Evolutionary conservation across 352 stramenopile species (phyloP), one percentile per base, ranked within the genome.

Genomic region (Elongisporangium senticosum): DNA sequence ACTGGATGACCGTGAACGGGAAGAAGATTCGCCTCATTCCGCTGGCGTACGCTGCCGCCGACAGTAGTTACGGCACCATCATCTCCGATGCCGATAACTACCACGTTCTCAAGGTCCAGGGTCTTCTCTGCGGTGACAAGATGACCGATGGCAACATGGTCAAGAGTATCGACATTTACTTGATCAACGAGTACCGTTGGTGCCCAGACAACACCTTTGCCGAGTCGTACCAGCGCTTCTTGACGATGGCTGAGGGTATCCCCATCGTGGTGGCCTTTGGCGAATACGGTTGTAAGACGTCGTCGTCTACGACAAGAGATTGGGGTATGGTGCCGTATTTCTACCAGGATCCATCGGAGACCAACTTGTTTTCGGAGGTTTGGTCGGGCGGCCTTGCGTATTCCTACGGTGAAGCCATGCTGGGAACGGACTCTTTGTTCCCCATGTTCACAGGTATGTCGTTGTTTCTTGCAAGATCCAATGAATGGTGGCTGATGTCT

Each of bases 151-250:
- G 86, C 15, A 68, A 89, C 65, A 93, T 90, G 82, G 15, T 72
- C 49, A 76, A 87, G 61, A 92, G 80, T 68, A 93, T 95, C 49
- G 86, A 95, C 62, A 93, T 95, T 24, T 94, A 91, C 61, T 59
- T 95, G 28, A 90, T 95, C 62, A 95, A 95, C 65, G 84, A 93
- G 63, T 95, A 95, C 63, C 86, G 86, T 63, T 95, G 83, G 82
- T 95, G 86, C 54, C 69, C 77, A 7, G 72, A 74, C 33, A 87
- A 72, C 40, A 86, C 75, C 11, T 95, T 89, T 37, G 71, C 69
- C 0, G 70, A 87, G 55, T 79, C 83, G 2, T 95, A 92, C 68
- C 67, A 86, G 55, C 79, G 71, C 15, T 86, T 92, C 54, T 78
- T 91, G 33, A 65, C 78, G 24, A 72, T 93, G 62, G 80, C 79